Evolutionary conservation across 106 monocot genomes (phyloP).

Genomic region (Cymbidium sinense): DNA sequence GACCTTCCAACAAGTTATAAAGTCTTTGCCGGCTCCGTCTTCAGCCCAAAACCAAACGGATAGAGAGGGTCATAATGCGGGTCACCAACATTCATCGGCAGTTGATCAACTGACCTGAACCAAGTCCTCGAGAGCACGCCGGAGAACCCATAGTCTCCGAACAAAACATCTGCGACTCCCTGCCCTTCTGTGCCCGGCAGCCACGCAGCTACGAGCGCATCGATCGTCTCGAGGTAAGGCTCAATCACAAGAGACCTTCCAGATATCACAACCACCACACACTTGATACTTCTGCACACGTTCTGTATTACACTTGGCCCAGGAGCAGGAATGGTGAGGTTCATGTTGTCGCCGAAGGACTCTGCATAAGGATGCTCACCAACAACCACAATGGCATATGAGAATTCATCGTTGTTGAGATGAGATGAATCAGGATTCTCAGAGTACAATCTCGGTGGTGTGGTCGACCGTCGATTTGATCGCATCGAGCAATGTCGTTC

Average conservation of each 20-base stretch:
- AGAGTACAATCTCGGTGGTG: constrained; percentile 29
- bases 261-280: constrained; percentile 33
- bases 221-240: constrained; percentile 31
- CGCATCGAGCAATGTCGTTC: constrained; percentile 50
- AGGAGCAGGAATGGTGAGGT: constrained; percentile 38
- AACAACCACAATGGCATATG: constrained; percentile 46
- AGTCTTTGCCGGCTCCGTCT: constrained; percentile 12
- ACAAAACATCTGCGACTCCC: constrained; percentile 43
- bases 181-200: constrained; percentile 49
- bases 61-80: constrained; percentile 40
- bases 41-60: constrained; percentile 43
- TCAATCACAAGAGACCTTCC: constrained; percentile 51
- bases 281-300: constrained; percentile 30
- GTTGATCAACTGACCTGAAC: constrained; percentile 51
- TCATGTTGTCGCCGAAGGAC: constrained; percentile 39
- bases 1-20: not conserved
- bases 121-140: constrained; percentile 44
- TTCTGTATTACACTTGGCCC: constrained; percentile 34
- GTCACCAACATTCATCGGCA: constrained; percentile 53
- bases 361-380: constrained; percentile 58
- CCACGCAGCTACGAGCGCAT: constrained; percentile 55
- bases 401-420: constrained; percentile 24
- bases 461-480: constrained; percentile 40
- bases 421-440: constrained; percentile 33
- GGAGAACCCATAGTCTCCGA: constrained; percentile 52